Conservation (phyloP, 2,329 filamentous ascomycete genomes). For the Orbilia blumenaviensis region DNA sequence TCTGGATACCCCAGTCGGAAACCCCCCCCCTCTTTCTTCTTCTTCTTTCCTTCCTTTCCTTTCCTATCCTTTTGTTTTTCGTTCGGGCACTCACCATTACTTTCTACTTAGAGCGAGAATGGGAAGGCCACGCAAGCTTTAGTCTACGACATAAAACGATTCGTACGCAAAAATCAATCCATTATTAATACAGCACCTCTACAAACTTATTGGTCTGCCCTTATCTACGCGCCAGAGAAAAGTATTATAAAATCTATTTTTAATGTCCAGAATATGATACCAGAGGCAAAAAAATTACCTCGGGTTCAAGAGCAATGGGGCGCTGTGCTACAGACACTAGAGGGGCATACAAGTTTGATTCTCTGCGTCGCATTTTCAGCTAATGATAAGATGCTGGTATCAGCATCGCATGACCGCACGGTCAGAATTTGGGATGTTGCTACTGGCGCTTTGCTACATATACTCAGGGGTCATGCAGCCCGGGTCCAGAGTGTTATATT, state of each 20-base stretch:
- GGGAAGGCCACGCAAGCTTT: background rate
- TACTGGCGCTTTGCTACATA: background rate
- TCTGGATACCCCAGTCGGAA: too few relatives aligned
- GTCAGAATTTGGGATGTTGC: background rate
- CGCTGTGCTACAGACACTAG: background rate
- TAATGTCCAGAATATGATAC: background rate
- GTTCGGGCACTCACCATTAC: background rate
- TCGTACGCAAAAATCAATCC: conserved; percentile 3
- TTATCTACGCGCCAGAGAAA: conserved; percentile 8
- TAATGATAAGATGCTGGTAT: background rate
- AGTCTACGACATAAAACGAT: conserved; percentile 19
- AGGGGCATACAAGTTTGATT: background rate
- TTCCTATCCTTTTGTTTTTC: background rate
- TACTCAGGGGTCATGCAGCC: too few relatives aligned
- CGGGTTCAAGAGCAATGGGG: background rate
- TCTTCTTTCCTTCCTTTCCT: too few relatives aligned
- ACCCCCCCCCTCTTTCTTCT: too few relatives aligned
- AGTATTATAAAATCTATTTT: conserved; percentile 19
- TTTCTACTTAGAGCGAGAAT: background rate
- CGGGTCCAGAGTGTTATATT: too few relatives aligned
- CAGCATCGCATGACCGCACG: background rate
- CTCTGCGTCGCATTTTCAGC: background rate
- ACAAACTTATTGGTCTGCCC: conserved; percentile 12
- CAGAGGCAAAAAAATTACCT: background rate
- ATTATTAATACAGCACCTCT: conserved; percentile 14